Base-by-base conservation (phyloP, 208 protist genomes). In the Leishmania amazonensis region DNA sequence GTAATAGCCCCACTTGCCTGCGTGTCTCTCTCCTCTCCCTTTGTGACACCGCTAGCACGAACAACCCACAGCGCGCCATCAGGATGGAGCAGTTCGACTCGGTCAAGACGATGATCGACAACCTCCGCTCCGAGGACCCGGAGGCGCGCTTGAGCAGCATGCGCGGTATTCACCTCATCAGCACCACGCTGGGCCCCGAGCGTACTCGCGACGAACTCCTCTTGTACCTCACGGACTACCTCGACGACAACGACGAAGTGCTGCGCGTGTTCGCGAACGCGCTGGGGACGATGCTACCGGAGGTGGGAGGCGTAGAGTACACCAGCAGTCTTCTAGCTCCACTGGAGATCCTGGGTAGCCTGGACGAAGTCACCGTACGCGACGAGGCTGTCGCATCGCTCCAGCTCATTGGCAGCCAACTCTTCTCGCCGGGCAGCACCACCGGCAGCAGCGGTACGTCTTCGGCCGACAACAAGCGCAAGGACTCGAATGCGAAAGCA, bases 241-340 rank as follows among this genome's bases (percentile, higher is more conserved):
- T 99, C 45, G 99, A 99, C 79, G 99, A 99, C 87, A 99, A 99
- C 88, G 99, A 99, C 83, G 99, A 99, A 86, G 98, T 99, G 31
- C 89, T 99, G 51, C 93, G 99, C 6, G 99, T 99, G 9, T 92
- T 99, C 53, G 98, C 98, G 5, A 99, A 99, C 80, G 97, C 99
- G 74, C 88, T 99, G 9, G 99, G 98, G 35, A 99, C 98, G 67
- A 99, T 99, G 93, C 93, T 99, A 45, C 91, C 96, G 4, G 94
- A 99, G 81, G 98, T 99, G 1, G 99, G 99, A 58, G 99, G 99
- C 13, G 75, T 94, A 11, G 94, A 95, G 45, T 93, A 99, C 85
- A 95, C 95, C 7, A 82, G 89, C 75, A 95, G 87, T 68, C 91
- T 99, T 21, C 92, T 99, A 8, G 76, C 78, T 7, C 98, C 99